Base-by-base conservation (phyloP, 306 rosid species). In the Dryas octopetala region DNA sequence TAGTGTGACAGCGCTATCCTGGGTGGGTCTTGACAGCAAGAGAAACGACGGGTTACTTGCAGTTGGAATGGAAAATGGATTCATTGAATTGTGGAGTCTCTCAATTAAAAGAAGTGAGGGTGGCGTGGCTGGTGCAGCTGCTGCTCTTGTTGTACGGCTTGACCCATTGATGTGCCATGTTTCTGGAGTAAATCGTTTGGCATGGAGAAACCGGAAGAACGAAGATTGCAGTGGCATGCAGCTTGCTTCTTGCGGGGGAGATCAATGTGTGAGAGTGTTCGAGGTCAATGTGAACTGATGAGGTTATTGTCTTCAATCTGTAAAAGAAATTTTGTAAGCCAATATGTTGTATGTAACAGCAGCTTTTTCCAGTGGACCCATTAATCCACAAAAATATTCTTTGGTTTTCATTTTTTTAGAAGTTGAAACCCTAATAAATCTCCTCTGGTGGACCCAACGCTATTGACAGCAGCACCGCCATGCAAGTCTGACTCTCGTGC, bases 211-310 rank as follows among this genome's bases (percentile, higher is more conserved):
- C 44, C 58, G 77, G 4, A 82, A 50, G 68, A 76, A 41, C 43
- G 90, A 90, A 80, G 81, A 86, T 77, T 52, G 81, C 70, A 76
- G 54, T 62, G 75, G 80, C 43, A 58, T 90, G 63, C 91, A 89
- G 83, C 87, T 96, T 28, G 99, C 96, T 82, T 96, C 98, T n/a
- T 88, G 97, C 80, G 99, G 97, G 46, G 91, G 86, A 62, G 98
- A 96, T 76, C 84, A 92, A 62, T 89, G 98, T 74, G 92, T 89
- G 54, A 88, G 97, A 83, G 90, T 96, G n/a, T 92, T 90, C 66
- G 87, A 89, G 50, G 85, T 96, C 64, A 83, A 82, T 59, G 75
- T 79, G 74, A 63, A 74, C 65, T 78, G 55, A 54, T 66, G 57
- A 50, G 74, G 75, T 71, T 50, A 19, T 10, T 17, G 60, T 12